phyloP scores from a whole-genome alignment of 192 early-diverging fungal species.

The Umbelopsis ramanniana region DNA sequence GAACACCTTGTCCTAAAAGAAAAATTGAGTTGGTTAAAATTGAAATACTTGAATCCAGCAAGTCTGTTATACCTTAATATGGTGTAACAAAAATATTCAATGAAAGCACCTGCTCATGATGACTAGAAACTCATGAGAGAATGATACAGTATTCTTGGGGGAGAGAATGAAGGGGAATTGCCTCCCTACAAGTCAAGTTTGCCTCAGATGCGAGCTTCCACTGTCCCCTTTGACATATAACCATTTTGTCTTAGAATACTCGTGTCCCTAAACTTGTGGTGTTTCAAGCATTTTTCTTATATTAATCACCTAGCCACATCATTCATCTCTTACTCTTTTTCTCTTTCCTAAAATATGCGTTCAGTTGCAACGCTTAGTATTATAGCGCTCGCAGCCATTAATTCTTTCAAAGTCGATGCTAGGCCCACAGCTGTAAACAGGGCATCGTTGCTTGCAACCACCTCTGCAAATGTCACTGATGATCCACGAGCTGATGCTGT shows the following conservation, averaged over 20 bases:
- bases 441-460: neutral
- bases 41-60: neutral
- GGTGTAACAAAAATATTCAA: neutral
- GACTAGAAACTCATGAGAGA: constrained; percentile 1
- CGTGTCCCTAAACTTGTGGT: constrained; percentile 1
- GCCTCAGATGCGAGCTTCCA: neutral
- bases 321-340: neutral
- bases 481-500: constrained; percentile 46
- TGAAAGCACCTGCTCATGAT: neutral
- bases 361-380: neutral
- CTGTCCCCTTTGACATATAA: constrained; percentile 19
- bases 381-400: neutral
- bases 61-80: neutral
- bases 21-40: constrained; percentile 4
- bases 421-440: neutral
- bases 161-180: neutral
- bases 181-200: constrained; percentile 9
- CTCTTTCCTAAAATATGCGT: neutral
- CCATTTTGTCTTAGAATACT: constrained; percentile 15
- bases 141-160: neutral
- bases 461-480: neutral
- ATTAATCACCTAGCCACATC: neutral
- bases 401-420: neutral
- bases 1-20: neutral
- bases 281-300: constrained; percentile 12